Percentiles rank a stretch among this genome's conserved stretches.
These are phyloP conservation scores for Colletotrichum paranaense DNA, from an alignment of 2,329 filamentous ascomycete species.

Conservation along the genomic window DNA sequence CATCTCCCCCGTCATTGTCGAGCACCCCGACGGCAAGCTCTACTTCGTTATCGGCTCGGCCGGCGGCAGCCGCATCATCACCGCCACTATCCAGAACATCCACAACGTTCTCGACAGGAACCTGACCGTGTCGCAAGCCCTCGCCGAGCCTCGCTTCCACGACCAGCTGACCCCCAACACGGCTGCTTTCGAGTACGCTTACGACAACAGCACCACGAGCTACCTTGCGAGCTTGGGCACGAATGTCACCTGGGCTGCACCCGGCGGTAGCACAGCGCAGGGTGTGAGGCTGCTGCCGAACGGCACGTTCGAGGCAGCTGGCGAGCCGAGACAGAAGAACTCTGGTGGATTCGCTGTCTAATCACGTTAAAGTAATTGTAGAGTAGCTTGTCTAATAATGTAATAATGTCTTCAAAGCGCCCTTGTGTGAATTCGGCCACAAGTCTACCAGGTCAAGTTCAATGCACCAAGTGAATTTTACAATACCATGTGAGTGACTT, in stretches of 20 bases:
- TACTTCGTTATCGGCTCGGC: conserved; percentile 82
- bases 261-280: conserved; percentile 78
- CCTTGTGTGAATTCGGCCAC: background rate
- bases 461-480: too few species aligned
- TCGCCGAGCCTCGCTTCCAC: conserved; percentile 79
- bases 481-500: too few species aligned
- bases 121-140: conserved; percentile 70
- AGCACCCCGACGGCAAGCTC: conserved; percentile 74
- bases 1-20: conserved; percentile 82
- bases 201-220: conserved; percentile 75
- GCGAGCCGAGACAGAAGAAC: conserved; percentile 82
- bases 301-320: conserved; percentile 80
- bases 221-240: conserved; percentile 76
- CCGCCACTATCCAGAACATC: conserved; percentile 81
- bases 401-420: background rate
- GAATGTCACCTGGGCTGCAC: conserved; percentile 78
- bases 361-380: conserved; percentile 11
- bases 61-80: conserved; percentile 88
- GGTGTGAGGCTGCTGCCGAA: conserved; percentile 73
- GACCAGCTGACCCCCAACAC: conserved; percentile 82
- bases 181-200: conserved; percentile 77
- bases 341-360: conserved; percentile 73
- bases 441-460: background rate
- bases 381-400: background rate
- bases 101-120: conserved; percentile 78